Conservation (phyloP, 1,284 basidiomycete species). For the Microbotryomycetes sp. region DNA sequence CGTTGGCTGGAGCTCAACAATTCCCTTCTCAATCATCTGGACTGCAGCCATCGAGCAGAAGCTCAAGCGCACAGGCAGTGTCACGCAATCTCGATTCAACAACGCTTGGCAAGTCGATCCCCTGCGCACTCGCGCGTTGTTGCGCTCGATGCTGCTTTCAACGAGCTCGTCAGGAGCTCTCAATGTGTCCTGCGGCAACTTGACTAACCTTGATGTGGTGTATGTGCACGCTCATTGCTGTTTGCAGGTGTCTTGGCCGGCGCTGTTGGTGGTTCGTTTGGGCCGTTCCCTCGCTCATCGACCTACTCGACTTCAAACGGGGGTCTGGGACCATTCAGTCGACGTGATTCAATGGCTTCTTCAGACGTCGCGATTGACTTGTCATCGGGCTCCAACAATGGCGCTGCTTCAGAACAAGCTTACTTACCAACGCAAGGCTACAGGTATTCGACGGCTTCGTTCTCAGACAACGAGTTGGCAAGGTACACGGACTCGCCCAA, state of each 20-base stretch:
- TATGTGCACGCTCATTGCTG: no score
- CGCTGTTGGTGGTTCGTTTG: constrained; percentile 21
- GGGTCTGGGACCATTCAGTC: constrained; percentile 1
- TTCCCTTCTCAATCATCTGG: background rate
- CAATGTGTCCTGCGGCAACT: no score
- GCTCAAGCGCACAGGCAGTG: background rate
- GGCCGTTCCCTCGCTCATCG: constrained; percentile 23
- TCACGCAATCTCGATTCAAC: background rate
- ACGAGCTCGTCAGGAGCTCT: no score
- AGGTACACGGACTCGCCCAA: background rate
- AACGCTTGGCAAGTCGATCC: background rate
- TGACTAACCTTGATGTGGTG: background rate
- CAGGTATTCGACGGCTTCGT: background rate
- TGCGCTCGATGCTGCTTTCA: no score
- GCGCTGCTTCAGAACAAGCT: background rate
- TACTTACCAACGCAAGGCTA: background rate
- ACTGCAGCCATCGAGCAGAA: background rate
- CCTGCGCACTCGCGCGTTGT: background rate
- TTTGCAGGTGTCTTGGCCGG: constrained; percentile 21
- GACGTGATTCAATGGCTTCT: constrained; percentile 24
- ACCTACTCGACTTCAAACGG: constrained; percentile 2
- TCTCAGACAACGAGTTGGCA: background rate
- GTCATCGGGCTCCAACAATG: background rate
- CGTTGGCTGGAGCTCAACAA: background rate
- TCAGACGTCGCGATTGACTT: constrained; percentile 24